Base-by-base conservation (phyloP, 2,329 filamentous ascomycete species). In the Cercospora zeina region DNA sequence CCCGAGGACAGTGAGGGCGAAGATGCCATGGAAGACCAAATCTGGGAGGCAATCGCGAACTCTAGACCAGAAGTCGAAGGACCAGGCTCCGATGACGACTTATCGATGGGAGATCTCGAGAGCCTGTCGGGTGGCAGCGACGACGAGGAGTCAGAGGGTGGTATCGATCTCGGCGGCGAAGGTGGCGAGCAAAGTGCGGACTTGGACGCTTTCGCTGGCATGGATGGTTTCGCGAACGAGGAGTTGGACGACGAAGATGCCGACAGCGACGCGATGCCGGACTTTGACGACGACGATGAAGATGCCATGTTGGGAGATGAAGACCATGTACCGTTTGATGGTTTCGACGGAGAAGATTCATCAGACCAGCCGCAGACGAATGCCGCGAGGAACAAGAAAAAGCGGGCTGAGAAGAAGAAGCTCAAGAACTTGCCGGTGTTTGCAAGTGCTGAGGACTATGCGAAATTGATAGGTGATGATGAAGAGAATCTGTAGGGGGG, bases 381-480 rank as follows among this genome's bases (percentile, higher is more conserved):
- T 64, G 66, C 66, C 24, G 63, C 77, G 39, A 74, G 77, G 62
- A 78, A 76, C 62, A 73, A 77, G 62, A 70, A 72, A 61, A 77
- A 79, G 74, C 83, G 81, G 69, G 83, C 85, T 74, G 90, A 89
- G 79, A 88, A 85, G 79, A 91, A 88, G 83, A 91, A 91, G 80
- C 82, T 97, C 76, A 96, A 92, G 83, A 86, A 87, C 67, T 80
- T 99, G 69, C 95, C 95, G 6, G 96, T 87, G 36, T 99, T 99
- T 80, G 95, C 96, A 19, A 96, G 91, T 33, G 89, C 84, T 33
- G 95, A 97, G 59, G 95, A 97, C 75, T 99, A 97, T 76, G 93
- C 92, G 14, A 89, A 89, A 70, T 83, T 76, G 66, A 62, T 76
- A 47, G 72, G 72, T 36, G 68, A 68, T 50, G 67, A 70, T 53